These are phyloP conservation scores for Aspergillus sp. DNA, from an alignment of 2,329 filamentous ascomycete genomes.

Conservation along the genomic window DNA sequence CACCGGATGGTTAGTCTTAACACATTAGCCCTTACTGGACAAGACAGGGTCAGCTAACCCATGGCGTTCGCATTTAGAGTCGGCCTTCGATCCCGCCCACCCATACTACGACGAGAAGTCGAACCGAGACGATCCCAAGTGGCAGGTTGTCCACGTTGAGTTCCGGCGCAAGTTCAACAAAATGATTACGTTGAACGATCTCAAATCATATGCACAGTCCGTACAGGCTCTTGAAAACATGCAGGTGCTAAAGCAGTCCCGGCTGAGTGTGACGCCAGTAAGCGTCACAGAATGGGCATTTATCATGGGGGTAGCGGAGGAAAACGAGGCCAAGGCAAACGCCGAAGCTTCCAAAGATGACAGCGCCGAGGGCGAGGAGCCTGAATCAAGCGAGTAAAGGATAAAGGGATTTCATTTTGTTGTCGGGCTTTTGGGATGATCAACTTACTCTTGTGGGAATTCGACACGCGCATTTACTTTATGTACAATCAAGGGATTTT, in stretches of 20 bases:
- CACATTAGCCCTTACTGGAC: conserved; percentile 17
- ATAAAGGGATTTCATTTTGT: neutral
- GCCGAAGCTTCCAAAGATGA: conserved; percentile 10
- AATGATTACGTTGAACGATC: conserved; percentile 69
- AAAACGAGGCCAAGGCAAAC: conserved; percentile 24
- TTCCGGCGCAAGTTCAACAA: conserved; percentile 80
- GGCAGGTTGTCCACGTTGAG: conserved; percentile 86
- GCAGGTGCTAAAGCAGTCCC: conserved; percentile 79
- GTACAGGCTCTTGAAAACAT: conserved; percentile 67
- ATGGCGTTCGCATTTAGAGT: conserved; percentile 49
- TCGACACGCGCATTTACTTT: conserved; percentile 14
- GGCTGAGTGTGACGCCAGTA: conserved; percentile 72
- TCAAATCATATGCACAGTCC: conserved; percentile 62
- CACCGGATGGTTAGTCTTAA: conserved; percentile 67
- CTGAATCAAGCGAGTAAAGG: conserved; percentile 19
- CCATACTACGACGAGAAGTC: conserved; percentile 85
- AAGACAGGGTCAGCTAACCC: conserved; percentile 13
- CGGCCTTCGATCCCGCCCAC: conserved; percentile 69
- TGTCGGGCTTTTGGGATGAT: conserved; percentile 7
- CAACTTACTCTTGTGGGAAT: conserved; percentile 6
- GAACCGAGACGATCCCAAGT: conserved; percentile 69
- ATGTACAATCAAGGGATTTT: conserved; percentile 23
- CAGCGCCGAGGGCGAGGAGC: conserved; percentile 11
- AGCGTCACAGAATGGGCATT: conserved; percentile 51
- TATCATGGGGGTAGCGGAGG: conserved; percentile 47